Conservation (phyloP, 2,329 filamentous ascomycete genomes). For the Aspergillus piperis region DNA sequence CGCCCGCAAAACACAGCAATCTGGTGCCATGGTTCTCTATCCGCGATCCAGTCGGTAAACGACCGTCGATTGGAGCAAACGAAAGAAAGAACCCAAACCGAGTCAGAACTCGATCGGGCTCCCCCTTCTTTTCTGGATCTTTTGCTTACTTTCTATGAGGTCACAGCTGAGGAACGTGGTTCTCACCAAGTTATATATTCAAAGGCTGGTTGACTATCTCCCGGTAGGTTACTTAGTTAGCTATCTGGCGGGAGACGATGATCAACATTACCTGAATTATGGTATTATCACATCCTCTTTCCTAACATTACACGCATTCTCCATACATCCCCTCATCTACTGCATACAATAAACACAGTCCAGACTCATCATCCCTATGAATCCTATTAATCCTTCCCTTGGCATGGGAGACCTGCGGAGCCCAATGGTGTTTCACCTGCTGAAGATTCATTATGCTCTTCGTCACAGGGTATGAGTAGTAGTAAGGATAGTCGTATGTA, state of each 20-base stretch:
- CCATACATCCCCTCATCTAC: too few species aligned
- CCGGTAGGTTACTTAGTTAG: neutral
- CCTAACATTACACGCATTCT: too few species aligned
- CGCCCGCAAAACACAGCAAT: conserved; percentile 17
- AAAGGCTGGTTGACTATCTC: neutral
- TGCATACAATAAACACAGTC: neutral
- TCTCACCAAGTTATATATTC: neutral
- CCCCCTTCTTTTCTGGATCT: neutral
- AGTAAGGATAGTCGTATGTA: too few species aligned
- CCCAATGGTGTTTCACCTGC: neutral
- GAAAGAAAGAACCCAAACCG: neutral
- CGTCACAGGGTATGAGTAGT: neutral
- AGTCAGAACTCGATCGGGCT: neutral
- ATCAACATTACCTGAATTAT: too few species aligned
- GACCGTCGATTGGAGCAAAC: neutral
- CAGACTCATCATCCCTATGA: neutral
- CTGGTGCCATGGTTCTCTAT: conserved; percentile 19
- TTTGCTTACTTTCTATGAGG: neutral
- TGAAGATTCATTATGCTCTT: neutral
- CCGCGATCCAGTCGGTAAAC: neutral
- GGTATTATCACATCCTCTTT: too few species aligned
- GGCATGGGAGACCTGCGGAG: neutral
- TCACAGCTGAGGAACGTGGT: neutral
- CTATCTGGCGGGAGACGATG: too few species aligned
- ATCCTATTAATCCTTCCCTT: neutral